Evolutionary conservation across 1,284 basidiomycete species (phyloP).

Genomic region (Quambalaria eucalypti): DNA sequence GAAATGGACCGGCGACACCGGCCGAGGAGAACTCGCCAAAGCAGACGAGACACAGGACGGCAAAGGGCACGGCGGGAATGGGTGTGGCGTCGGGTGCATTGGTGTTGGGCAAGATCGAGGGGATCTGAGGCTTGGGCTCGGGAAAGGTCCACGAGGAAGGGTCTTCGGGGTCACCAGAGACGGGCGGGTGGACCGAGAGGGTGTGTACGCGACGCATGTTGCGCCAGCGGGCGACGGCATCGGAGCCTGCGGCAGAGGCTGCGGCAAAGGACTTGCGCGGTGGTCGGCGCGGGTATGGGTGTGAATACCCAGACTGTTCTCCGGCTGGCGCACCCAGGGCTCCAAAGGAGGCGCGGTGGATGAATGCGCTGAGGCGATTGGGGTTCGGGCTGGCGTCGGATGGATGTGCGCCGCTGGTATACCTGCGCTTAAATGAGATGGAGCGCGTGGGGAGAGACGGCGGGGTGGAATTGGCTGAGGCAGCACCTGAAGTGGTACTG

Average conservation of each 20-base stretch:
- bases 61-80: constrained; percentile 39
- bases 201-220: background rate
- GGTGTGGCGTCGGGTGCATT: constrained; percentile 26
- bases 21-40: constrained; percentile 60
- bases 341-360: too few relatives aligned
- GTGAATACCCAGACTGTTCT: too few relatives aligned
- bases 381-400: too few relatives aligned
- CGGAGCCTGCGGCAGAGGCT: background rate
- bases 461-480: too few relatives aligned
- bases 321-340: too few relatives aligned
- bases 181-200: background rate
- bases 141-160: constrained; percentile 2
- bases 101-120: constrained; percentile 12
- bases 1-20: constrained; percentile 51
- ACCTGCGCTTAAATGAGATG: too few relatives aligned
- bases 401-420: too few relatives aligned
- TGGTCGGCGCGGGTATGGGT: too few relatives aligned
- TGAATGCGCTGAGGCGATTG: too few relatives aligned
- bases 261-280: background rate
- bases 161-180: background rate
- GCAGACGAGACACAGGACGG: constrained; percentile 41
- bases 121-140: constrained; percentile 11
- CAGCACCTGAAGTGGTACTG: too few relatives aligned
- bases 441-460: too few relatives aligned
- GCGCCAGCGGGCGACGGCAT: background rate